These are phyloP conservation scores for Cicer yamashitae DNA, from an alignment of 306 rosid genomes.

Conservation along the genomic window DNA sequence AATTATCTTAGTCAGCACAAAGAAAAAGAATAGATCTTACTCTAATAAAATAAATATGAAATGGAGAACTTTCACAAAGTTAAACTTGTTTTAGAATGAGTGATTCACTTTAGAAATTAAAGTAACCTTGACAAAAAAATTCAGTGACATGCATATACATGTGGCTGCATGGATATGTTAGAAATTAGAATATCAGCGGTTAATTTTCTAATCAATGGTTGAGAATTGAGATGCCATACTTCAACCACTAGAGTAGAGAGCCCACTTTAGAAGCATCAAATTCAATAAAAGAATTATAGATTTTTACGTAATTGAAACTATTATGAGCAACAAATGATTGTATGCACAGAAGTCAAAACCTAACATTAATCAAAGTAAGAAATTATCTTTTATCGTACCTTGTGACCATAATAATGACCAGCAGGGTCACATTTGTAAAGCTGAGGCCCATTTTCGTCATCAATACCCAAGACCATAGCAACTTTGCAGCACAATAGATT, in stretches of 20 bases:
- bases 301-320: background rate
- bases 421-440: slow-evolving; percentile 98
- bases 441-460: slow-evolving; percentile 85
- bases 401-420: slow-evolving; percentile 99
- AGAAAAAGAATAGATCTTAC: too few species aligned
- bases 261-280: background rate
- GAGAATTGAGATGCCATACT: background rate
- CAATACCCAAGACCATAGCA: slow-evolving; percentile 96
- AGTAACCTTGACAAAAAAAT: background rate
- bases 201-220: slow-evolving; percentile 1
- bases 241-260: background rate
- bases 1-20: too few species aligned
- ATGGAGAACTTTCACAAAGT: slow-evolving; percentile 29
- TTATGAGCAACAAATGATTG: slow-evolving; percentile 12
- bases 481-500: slow-evolving; percentile 58
- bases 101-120: background rate
- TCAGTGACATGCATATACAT: background rate
- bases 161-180: background rate
- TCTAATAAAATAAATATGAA: slow-evolving; percentile 1
- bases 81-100: slow-evolving; percentile 3
- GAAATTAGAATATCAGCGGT: background rate
- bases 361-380: slow-evolving; percentile 16
- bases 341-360: background rate
- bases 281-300: background rate
- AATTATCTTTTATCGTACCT: slow-evolving; percentile 60